Percentiles rank a stretch among this genome's conserved stretches.
Evolutionary conservation across 1,139 yeast species (phyloP).

Genomic region (Zygoascus sp.): DNA sequence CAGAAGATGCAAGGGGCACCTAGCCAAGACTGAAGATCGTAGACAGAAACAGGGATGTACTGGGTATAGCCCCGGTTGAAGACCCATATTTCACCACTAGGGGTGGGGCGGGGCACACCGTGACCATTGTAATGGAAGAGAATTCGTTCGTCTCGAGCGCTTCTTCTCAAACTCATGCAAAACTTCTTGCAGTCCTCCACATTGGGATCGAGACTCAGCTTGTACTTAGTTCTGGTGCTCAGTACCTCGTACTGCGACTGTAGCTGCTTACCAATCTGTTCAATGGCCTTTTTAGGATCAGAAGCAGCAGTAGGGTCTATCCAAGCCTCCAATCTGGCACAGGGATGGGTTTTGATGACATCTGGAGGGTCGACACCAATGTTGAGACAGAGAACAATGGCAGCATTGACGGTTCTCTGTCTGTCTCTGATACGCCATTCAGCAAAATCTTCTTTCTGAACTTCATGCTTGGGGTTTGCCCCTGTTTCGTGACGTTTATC

Average conservation of each 20-base stretch:
- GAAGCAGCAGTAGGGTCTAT: constrained; percentile 80
- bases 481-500: constrained; percentile 90
- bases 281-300: constrained; percentile 88
- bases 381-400: constrained; percentile 81
- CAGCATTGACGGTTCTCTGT: constrained; percentile 93
- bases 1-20: constrained; percentile 97
- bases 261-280: constrained; percentile 80
- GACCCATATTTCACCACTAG: constrained; percentile 98
- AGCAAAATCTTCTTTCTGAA: constrained; percentile 48
- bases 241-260: constrained; percentile 88
- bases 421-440: constrained; percentile 96
- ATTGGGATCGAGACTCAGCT: constrained; percentile 88
- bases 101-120: constrained; percentile 97
- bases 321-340: constrained; percentile 92
- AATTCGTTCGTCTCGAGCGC: constrained; percentile 82
- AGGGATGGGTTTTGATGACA: constrained; percentile 86
- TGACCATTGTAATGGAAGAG: constrained; percentile 96
- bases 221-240: constrained; percentile 81
- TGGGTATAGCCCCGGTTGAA: constrained; percentile 96
- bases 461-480: constrained; percentile 68
- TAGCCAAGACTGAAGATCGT: constrained; percentile 92
- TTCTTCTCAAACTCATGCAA: constrained; percentile 81
- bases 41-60: constrained; percentile 89
- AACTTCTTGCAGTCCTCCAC: constrained; percentile 94
- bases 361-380: constrained; percentile 98